phyloP scores from a whole-genome alignment of 2,329 filamentous ascomycete species.

The Leptographium flavum region DNA sequence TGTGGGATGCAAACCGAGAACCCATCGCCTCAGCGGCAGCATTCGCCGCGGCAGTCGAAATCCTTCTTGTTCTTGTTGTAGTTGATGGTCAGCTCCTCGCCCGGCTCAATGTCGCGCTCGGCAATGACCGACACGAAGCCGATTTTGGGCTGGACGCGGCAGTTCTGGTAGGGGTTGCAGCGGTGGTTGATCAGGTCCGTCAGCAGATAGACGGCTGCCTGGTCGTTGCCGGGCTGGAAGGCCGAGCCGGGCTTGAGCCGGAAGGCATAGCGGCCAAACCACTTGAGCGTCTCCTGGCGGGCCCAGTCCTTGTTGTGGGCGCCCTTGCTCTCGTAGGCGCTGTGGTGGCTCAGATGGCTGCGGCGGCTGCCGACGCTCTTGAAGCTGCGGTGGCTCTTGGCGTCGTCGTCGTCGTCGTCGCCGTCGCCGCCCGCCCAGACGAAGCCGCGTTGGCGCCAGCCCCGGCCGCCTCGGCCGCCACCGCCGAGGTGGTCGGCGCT shows the following conservation, averaged over 20 bases:
- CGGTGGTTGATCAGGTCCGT: slow-evolving; percentile 20
- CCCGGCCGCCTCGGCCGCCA: too few species aligned
- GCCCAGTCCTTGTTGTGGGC: neutral
- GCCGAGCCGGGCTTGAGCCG: slow-evolving; percentile 7
- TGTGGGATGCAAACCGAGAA: too few species aligned
- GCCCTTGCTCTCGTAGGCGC: neutral
- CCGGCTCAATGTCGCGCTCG: slow-evolving; percentile 14
- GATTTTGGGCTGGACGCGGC: slow-evolving; percentile 12
- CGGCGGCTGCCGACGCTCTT: neutral
- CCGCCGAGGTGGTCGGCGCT: neutral
- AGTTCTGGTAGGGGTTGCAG: slow-evolving; percentile 16
- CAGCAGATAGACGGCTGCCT: slow-evolving; percentile 11
- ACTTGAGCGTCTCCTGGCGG: slow-evolving; percentile 7
- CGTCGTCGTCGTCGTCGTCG: neutral
- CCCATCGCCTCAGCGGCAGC: slow-evolving; percentile 1
- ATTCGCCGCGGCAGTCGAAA: slow-evolving; percentile 17
- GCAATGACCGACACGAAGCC: slow-evolving; percentile 14
- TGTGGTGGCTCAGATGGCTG: neutral
- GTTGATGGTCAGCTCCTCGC: slow-evolving; percentile 23
- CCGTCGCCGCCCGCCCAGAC: neutral
- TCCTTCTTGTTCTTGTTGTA: slow-evolving; percentile 17
- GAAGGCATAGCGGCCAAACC: slow-evolving; percentile 14
- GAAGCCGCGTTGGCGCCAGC: too few species aligned
- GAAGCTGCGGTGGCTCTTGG: neutral
- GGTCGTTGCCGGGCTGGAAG: slow-evolving; percentile 5